These are phyloP conservation scores for Ganoderma sinense DNA, from an alignment of 1,284 basidiomycete species.

Conservation along the genomic window DNA sequence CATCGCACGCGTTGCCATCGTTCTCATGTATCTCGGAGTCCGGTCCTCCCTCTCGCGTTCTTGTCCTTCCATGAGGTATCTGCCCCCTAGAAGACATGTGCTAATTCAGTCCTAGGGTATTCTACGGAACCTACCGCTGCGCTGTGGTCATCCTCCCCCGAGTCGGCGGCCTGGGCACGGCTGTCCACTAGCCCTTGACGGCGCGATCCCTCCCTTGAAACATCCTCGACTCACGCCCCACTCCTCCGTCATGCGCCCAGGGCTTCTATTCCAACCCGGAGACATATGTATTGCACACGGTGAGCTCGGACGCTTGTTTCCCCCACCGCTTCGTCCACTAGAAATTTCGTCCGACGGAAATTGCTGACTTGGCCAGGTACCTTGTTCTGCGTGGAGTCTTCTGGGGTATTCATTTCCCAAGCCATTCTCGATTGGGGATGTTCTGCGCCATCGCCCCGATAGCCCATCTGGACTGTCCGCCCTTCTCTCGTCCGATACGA, in stretches of 20 bases:
- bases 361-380: background rate
- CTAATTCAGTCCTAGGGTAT: constrained; percentile 18
- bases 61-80: constrained; percentile 13
- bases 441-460: constrained; percentile 6
- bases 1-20: background rate
- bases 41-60: constrained; percentile 22
- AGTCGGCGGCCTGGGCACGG: constrained; percentile 11
- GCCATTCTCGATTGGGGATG: background rate
- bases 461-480: constrained; percentile 1
- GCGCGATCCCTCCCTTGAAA: constrained; percentile 18
- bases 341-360: constrained; percentile 10
- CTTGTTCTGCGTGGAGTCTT: constrained; percentile 7
- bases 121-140: constrained; percentile 21
- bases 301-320: constrained; percentile 11
- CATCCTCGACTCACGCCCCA: constrained; percentile 15
- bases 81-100: constrained; percentile 10
- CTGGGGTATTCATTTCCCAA: constrained; percentile 16
- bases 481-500: constrained; percentile 14
- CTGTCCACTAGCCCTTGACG: constrained; percentile 16
- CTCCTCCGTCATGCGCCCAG: constrained; percentile 4
- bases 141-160: constrained; percentile 22
- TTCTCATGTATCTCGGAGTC: constrained; percentile 21
- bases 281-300: background rate
- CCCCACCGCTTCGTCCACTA: background rate
- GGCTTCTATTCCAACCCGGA: background rate